Evolutionary conservation across 352 stramenopile species (phyloP).

Genomic region (Phytophthora megakarya): DNA sequence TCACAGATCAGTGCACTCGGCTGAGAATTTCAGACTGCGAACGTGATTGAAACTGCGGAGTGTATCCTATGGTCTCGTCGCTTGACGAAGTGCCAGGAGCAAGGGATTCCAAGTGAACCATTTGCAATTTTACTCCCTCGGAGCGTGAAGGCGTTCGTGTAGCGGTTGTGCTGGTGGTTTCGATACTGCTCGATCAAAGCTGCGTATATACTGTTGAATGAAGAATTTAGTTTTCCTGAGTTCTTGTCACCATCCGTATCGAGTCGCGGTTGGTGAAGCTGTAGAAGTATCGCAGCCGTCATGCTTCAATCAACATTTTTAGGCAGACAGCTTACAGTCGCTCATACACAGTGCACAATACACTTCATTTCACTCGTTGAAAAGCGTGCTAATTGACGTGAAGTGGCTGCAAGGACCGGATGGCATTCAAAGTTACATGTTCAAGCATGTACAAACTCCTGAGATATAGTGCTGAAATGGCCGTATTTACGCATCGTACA

Average conservation of each 20-base stretch:
- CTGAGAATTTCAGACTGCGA: conserved; percentile 8
- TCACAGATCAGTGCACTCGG: background rate
- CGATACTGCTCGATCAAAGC: too few species aligned
- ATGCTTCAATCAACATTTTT: background rate
- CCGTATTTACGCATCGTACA: background rate
- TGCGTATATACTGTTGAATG: background rate
- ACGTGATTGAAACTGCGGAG: conserved; percentile 19
- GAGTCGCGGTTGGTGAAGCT: background rate
- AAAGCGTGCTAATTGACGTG: background rate
- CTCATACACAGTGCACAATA: too few species aligned
- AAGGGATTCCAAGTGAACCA: background rate
- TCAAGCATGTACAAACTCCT: background rate
- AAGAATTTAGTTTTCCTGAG: background rate
- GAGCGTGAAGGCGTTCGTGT: too few species aligned
- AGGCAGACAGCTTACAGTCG: too few species aligned
- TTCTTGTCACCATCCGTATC: background rate
- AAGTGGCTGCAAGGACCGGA: background rate
- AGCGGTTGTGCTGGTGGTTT: too few species aligned
- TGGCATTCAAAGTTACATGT: too few species aligned
- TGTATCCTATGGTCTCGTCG: background rate
- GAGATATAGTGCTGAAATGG: background rate
- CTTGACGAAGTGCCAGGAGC: conserved; percentile 2
- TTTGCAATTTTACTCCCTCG: background rate
- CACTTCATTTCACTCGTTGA: background rate
- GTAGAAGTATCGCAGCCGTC: background rate